These are phyloP conservation scores for Pythium phragmiticola DNA, from an alignment of 352 stramenopile species.

Conservation along the genomic window DNA sequence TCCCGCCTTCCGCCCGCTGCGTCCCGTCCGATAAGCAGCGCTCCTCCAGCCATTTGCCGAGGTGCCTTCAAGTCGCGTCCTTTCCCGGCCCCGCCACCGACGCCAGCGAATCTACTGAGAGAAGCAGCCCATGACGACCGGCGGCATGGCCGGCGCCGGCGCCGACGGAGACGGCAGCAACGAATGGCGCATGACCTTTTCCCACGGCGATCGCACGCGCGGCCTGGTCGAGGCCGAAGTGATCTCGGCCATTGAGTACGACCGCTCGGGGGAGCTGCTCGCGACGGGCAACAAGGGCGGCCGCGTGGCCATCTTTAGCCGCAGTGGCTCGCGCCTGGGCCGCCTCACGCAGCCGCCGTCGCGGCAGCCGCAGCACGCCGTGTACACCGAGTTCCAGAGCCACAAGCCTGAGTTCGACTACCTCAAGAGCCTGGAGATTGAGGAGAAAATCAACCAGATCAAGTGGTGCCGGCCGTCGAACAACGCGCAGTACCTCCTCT, in stretches of 20 bases:
- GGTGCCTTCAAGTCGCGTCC: neutral
- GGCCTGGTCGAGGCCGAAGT: constrained; percentile 90
- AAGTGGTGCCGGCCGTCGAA: constrained; percentile 91
- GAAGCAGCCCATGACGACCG: constrained; percentile 14
- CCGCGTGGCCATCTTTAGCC: constrained; percentile 89
- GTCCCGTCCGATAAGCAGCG: neutral
- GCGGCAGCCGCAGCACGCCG: constrained; percentile 43
- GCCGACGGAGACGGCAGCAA: constrained; percentile 23
- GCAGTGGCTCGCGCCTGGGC: constrained; percentile 30
- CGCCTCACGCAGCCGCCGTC: constrained; percentile 10
- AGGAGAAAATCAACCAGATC: constrained; percentile 98
- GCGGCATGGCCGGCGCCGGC: neutral
- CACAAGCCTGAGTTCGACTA: constrained; percentile 98
- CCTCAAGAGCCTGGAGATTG: constrained; percentile 96
- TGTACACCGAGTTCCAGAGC: constrained; percentile 95
- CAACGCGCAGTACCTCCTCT: constrained; percentile 92
- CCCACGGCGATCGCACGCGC: constrained; percentile 45
- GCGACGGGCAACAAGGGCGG: constrained; percentile 94
- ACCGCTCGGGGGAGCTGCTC: constrained; percentile 89
- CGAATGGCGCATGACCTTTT: constrained; percentile 59
- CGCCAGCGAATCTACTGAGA: neutral
- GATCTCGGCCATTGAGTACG: constrained; percentile 94
- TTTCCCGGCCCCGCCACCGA: neutral
- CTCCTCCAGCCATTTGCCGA: neutral
- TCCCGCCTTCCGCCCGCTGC: neutral